Evolutionary conservation across 805 yeast genomes (phyloP), one percentile per base, ranked within the genome.

Genomic region (Priceomyces melissophilus): DNA sequence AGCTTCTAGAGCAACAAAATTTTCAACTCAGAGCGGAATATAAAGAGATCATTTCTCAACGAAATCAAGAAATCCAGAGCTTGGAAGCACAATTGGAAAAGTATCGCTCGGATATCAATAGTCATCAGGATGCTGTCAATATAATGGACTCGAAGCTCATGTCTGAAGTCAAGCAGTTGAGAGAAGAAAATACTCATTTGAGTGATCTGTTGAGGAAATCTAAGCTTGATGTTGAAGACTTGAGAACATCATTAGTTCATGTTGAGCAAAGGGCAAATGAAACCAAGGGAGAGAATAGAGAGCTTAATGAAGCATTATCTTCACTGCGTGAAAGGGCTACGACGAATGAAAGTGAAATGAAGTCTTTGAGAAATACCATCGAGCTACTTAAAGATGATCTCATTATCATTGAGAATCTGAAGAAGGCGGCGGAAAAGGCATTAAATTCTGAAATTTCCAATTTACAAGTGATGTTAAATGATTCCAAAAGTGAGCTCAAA

Each of bases 101-200:
- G 27, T 30, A 25, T 26, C 38, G 30, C 11, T 10, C 16, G 3
- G 38, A 35, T 9, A 35, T n/a, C 5, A 17, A 20, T 12, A 17
- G 20, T 6, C 13, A 27, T 6, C 29, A 35, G 12, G 25, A 20
- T 20, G 25, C 25, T 8, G 30, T 14, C 4, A 27, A 26, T 10
- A 30, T 25, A 23, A 26, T 16, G 9, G 30, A 35, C 27, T 28
- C 30, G 11, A n/a, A 35, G 15, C 41, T 55, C 2, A 51, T 47
- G 32, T 30, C 39, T 10, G 57, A 54, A 11, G 55, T 54, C 40
- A 54, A 54, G 43, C 17, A 47, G 9, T 49, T 57, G 17, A 49
- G 50, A 25, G 39, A 53, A 23, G 40, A 46, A 16, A 32, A 48
- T 10, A 42, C 37, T 4, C 20, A 34, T 3, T 34, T 41, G 23